Base-by-base conservation (phyloP, 345 rosid genomes). In the Laguncularia racemosa region DNA sequence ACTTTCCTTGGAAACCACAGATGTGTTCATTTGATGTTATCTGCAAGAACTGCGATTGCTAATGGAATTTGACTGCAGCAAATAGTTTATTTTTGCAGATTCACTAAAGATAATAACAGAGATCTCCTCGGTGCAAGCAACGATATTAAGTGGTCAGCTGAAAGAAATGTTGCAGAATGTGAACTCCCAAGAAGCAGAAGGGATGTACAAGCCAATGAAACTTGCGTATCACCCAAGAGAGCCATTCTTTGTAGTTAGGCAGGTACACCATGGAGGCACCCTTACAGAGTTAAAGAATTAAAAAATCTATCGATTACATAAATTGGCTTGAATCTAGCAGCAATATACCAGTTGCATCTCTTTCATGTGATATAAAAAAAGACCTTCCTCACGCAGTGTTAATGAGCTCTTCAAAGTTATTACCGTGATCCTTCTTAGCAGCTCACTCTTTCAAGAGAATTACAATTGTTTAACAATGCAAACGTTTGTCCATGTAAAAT, bases 161-260 rank as follows among this genome's bases (percentile, higher is more conserved):
- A 84, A 84, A 76, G 93, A 88, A 67, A 81, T 86, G 78, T 60
- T 92, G 62, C 70, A 43, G 73, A 70, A 44, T 52, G 67, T 83
- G 47, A 65, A 67, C 55, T 68, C 87, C 16, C 75, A 67, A 61
- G 79, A 52, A 53, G 71, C 76, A 65, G 77, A 56, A 40, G 80
- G 78, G 50, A 74, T 58, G 67, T 60, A 38, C 66, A 79, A 78
- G 61, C 83, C 87, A 18, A 73, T 84, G 70, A 89, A 74, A 67
- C 84, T 89, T 53, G 79, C 73, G 53, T 81, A 84, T 76, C 85
- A 88, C 55, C 89, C 79, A 1, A 78, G 76, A 58, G 85, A 81
- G 68, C 76, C 98, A 48, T 86, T 88, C 71, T 88, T 86, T 70
- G 81, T 88, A 67, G 79, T 78, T 74, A 86, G 72, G 77, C 85